A percentile compares a stretch with the other conserved stretches of the same genome.
Evolutionary conservation across 306 rosid genomes (phyloP).

Genomic region (Ochetophila trinervis): DNA sequence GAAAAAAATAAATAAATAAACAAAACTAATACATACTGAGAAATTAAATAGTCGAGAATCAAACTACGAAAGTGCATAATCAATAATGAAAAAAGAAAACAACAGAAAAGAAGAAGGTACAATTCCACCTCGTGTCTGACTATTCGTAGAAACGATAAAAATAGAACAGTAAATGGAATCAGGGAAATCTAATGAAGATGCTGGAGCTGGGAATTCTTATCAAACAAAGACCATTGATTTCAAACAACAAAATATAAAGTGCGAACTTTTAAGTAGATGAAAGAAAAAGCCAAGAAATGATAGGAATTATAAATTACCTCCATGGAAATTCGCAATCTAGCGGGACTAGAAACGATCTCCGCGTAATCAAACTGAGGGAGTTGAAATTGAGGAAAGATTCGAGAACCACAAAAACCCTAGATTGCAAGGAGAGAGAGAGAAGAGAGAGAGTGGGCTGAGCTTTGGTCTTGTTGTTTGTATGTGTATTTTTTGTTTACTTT

Average conservation of each 20-base stretch:
- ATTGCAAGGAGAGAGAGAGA: background rate
- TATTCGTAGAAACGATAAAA: no score
- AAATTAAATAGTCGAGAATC: no score
- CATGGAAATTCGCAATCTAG: conserved; percentile 9
- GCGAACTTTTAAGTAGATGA: background rate
- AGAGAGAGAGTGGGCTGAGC: conserved; percentile 5
- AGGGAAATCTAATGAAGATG: no score
- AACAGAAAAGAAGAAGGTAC: no score
- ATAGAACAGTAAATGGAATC: no score
- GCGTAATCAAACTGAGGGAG: background rate
- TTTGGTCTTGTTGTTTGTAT: background rate
- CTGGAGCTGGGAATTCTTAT: background rate
- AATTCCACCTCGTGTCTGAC: no score
- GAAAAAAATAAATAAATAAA: background rate
- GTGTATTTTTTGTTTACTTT: background rate
- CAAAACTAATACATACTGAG: background rate
- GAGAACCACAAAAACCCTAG: conserved; percentile 27
- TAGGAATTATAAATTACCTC: conserved; percentile 18
- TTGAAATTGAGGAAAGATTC: conserved; percentile 1
- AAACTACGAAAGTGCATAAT: no score
- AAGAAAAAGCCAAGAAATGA: background rate
- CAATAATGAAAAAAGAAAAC: no score
- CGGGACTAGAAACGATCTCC: background rate
- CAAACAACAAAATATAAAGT: background rate
- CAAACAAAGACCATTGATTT: background rate